Conservation (phyloP, 352 stramenopile species). For the Halophytophthora batemanensis region DNA sequence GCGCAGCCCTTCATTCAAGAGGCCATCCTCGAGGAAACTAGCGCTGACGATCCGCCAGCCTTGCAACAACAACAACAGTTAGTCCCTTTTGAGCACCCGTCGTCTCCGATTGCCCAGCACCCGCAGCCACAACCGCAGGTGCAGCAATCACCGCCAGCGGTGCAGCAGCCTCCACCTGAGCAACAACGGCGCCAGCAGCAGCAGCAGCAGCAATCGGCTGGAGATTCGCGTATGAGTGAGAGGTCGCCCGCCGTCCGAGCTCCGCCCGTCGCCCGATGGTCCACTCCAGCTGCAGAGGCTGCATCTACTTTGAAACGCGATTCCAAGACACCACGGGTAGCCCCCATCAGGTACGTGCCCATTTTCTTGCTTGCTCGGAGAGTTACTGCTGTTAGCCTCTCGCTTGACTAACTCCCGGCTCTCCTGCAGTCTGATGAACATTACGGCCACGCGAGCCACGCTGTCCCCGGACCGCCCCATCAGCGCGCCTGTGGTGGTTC, state of each 20-base stretch:
- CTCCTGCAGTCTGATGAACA: conserved; percentile 27
- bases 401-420: neutral
- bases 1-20: conserved; percentile 30
- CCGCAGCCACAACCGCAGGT: neutral
- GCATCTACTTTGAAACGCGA: conserved; percentile 8
- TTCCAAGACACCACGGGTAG: conserved; percentile 10
- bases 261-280: conserved; percentile 13
- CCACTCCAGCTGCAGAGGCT: conserved; percentile 4
- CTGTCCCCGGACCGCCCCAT: conserved; percentile 43
- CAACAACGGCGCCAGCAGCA: conserved; percentile 12
- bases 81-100: neutral
- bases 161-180: conserved; percentile 4
- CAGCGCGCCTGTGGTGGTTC: conserved; percentile 40
- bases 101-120: neutral
- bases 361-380: neutral
- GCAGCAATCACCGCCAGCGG: conserved; percentile 1
- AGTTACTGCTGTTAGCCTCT: neutral
- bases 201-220: conserved; percentile 21
- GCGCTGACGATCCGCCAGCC: conserved; percentile 2
- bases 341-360: conserved; percentile 28
- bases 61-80: neutral
- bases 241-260: conserved; percentile 15
- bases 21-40: conserved; percentile 18
- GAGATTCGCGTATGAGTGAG: conserved; percentile 20
- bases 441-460: conserved; percentile 35